Base-by-base conservation (phyloP, 441 rosid genomes). In the Melianthus villosus region DNA sequence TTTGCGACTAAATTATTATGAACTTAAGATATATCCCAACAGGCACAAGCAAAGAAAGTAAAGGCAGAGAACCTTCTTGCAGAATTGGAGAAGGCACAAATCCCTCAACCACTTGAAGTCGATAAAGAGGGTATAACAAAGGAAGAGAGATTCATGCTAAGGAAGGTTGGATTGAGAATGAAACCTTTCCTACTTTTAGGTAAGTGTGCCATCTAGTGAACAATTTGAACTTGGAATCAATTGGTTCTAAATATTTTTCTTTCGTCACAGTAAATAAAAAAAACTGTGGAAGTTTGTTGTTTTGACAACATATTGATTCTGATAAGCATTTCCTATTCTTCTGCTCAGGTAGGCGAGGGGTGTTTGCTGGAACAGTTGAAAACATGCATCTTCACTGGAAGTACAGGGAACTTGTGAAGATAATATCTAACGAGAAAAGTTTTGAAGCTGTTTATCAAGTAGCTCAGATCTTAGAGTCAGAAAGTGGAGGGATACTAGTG, bases 351-450 rank as follows among this genome's bases (percentile, higher is more conserved):
- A 72, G 83, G 61, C 62, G 87, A 42, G 92, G 92, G 4, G 77
- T 78, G 30, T 89, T 78, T 68, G 83, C 62, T 46, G 95, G 93
- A 60, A 81, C 91, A 34, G 56, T 80, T 48, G 94, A 83, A 69
- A 83, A 83, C 59, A 78, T 83, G 95, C 95, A 83, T 68, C 92
- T 81, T 46, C 95, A 89, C 54, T 81, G 95, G 98, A 83, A 83
- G 67, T 75, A 84, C 51, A 67, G 98, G 75, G 98, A 89, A 53
- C 87, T 84, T 51, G 87, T 83, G 61, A 89, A 81, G 72, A 56
- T 89, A 53, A 69, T 87, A 40, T 65, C 65, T 49, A 71, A 71
- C 48, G 83, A 75, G 60, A 61, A 32, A 50, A 66, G 61, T 57
- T 53, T 66, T 20, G 72, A 75, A 51, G 71, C 72, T 60, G 82